Evolutionary conservation across 2,329 filamentous ascomycete genomes (phyloP), one percentile per base, ranked within the genome.

Genomic region (Beauveria asiatica): DNA sequence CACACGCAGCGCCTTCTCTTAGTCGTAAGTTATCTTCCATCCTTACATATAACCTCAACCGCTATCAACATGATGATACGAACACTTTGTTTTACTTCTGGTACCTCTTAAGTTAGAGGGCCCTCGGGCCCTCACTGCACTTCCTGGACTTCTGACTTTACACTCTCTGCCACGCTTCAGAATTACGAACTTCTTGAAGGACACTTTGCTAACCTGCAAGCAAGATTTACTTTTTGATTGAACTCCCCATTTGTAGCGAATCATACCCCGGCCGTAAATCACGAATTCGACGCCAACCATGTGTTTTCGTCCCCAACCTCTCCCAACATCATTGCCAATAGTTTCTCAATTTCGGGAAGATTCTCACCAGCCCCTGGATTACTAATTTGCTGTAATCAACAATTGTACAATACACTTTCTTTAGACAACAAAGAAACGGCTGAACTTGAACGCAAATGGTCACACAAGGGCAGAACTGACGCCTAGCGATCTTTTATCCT

Each of bases 71-170:
- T 91, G 89, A 93, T 92, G 89, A 93, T 82, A 85, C 70, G 33
- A 75, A 74, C 72, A 80, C 80, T 77, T 80, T 76, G 45, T 75
- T 76, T 79, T 78, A 80, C 88, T 92, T 95, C 90, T 96, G 91
- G 91, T 92, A 96, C 91, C 92, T 96, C 92, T 96, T 94, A 91
- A 91, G 84, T 90, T 87, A 94, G 85, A 80, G 81, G 37, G 59
- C 70, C 72, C 78, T 78, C 74, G 71, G 79, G 76, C 77, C 80
- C 86, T 61, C 59, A 75, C 89, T 92, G 89, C 90, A 90, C 89
- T 83, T 80, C 88, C 78, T 79, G 87, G 87, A 91, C 89, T 90
- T 92, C 89, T 92, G 89, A 92, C 69, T 62, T 66, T 19, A 39
- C 49, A 27, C 41, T 5, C 37, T 51, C 25, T 37, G 23, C n/a